Evolutionary conservation across 2,329 filamentous ascomycete genomes (phyloP), one percentile per base, ranked within the genome.

Genomic region (Fusarium scirpi): DNA sequence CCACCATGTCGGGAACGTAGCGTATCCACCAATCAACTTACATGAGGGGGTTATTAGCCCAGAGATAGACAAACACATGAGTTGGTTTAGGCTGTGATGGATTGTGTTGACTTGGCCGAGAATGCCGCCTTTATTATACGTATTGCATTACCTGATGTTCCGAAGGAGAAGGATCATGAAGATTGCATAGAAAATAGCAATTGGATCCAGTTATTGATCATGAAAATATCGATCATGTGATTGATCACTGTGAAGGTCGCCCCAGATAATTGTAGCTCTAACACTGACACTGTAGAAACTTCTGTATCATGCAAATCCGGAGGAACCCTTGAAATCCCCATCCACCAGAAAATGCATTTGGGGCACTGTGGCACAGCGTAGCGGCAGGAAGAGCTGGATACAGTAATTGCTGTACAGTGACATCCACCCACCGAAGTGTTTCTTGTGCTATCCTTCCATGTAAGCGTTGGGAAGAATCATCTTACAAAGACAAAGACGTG

Each of bases 1-100:
- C 61, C 52, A 65, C 41, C 43, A 56, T 20, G 53, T 40, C 61
- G 48, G 65, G 54, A 63, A 65, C 54, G 56, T 15, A 45, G 32
- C 48, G 44, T 52, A 15, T 59, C 68, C 72, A 67, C 73, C 73
- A 76, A 76, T 76, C 74, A 76, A 76, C 74, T 76, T 76, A 76
- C 74, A 76, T 62, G 72, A 65, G 45, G 32, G 55, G 48, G 62
- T 32, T 29, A 38, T 47, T 47, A 65, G 60, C 25, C 41, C 15
- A 34, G 41, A 57, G 58, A 63, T 47, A 29, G n/a, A 62, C 22
- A 62, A 25, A 53, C 48, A 27, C 38, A 41, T 53, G 49, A 53
- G 34, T 49, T 40, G 24, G 30, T 12, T 29, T 38, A 22, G 29
- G 18, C 24, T 38, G 32, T 13, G 49, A 16, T 38, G 15, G 8